Base-by-base conservation (phyloP, 108 stramenopile species). In the Cyclotella distinguenda region DNA sequence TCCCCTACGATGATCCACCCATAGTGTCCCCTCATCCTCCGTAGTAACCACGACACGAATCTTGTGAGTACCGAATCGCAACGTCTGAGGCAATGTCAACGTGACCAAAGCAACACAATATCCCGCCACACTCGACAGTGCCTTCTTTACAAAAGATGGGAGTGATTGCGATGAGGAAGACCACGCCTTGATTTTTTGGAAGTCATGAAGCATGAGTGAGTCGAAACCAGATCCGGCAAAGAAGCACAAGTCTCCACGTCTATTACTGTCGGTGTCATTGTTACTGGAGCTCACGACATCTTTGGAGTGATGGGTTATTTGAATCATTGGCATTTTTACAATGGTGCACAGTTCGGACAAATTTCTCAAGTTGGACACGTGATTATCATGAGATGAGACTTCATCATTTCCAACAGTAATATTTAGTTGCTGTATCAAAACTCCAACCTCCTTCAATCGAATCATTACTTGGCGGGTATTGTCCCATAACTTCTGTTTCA, bases 181-280 rank as follows among this genome's bases (percentile, higher is more conserved):
- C 83, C 83, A 84, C 19, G 77, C 72, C 64, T 84, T 82, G 39
- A 86, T 45, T 19, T 78, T 59, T 49, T 85, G 73, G 58, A 82
- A 89, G 56, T 89, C 88, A 40, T 86, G 67, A 27, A 86, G 64
- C 71, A 90, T 73, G 31, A 90, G 55, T 0, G 82, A 82, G 42
- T 90, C 88, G 55, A 83, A 86, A 11, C 88, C 88, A 12, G 75
- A 54, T 26, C 88, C 88, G 22, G 86, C 88, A 71, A 90, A 85
- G 84, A 87, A 87, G 68, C 86, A 87, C 18, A 85, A 61, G 26
- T 85, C 79, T 34, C 75, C 73, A n/a, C n/a, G n/a, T n/a, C n/a
- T n/a, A 46, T 68, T 78, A 5, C 23, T 60, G n/a, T 34, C 45
- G 59, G 3, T 60, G 52, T 30, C 10, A 31, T 21, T 53, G 52